Conservation (phyloP, 345 rosid species). For the Erysimum cheiranthoides region DNA sequence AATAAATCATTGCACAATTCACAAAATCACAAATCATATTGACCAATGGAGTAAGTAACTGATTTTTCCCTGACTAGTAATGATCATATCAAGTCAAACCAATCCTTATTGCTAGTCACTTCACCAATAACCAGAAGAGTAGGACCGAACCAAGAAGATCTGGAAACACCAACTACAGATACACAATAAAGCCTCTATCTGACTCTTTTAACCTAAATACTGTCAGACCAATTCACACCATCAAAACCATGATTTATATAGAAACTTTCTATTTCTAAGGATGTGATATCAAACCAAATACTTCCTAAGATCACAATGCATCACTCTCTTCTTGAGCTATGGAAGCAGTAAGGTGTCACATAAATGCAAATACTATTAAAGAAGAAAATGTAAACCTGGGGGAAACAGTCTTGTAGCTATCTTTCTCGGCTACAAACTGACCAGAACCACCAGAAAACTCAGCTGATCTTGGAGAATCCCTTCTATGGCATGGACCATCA, state of each 20-base stretch:
- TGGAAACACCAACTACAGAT: slow-evolving; percentile 12
- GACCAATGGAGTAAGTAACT: slow-evolving; percentile 1
- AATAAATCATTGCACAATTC: not conserved
- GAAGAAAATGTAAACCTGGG: slow-evolving; percentile 54
- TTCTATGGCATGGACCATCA: slow-evolving; percentile 49
- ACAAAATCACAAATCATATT: slow-evolving; percentile 22
- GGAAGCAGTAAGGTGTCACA: not conserved
- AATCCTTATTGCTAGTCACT: not conserved
- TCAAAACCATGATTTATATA: not conserved
- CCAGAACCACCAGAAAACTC: slow-evolving; percentile 50
- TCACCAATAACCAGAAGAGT: slow-evolving; percentile 2
- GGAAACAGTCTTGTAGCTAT: slow-evolving; percentile 48
- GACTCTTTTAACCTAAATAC: not conserved
- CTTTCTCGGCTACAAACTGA: slow-evolving; percentile 49
- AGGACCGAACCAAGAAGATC: slow-evolving; percentile 17
- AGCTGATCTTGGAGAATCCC: slow-evolving; percentile 55
- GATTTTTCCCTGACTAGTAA: not conserved
- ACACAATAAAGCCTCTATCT: slow-evolving; percentile 8
- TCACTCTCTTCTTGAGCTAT: not conserved
- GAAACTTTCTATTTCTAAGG: not conserved
- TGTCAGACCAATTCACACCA: slow-evolving; percentile 4
- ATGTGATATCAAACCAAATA: not conserved
- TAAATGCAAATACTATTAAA: not conserved
- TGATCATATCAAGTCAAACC: slow-evolving; percentile 12
- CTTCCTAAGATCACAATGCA: not conserved